Percentiles rank a stretch among this genome's conserved stretches.
Conservation (phyloP, 2,329 filamentous ascomycete species). For the Talaromyces sp. region DNA sequence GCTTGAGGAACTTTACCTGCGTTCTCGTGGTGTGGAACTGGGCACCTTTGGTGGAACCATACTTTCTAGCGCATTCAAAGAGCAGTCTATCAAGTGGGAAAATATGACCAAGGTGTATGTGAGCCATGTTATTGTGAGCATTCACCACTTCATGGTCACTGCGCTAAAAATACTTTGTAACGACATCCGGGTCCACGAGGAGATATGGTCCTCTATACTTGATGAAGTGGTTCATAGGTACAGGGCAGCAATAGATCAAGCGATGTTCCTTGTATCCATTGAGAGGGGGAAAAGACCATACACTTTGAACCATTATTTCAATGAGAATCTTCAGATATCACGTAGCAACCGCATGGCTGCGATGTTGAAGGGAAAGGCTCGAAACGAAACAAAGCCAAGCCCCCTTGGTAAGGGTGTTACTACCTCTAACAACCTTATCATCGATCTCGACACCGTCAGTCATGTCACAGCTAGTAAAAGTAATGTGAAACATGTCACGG, state of each 20-base stretch:
- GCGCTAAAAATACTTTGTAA: conserved; percentile 41
- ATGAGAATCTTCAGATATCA: conserved; percentile 6
- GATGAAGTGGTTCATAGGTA: conserved; percentile 46
- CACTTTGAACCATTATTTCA: conserved; percentile 52
- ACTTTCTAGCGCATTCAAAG: conserved; percentile 40
- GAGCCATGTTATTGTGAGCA: conserved; percentile 45
- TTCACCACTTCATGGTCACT: conserved; percentile 49
- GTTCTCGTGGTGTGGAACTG: conserved; percentile 50
- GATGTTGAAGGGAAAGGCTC: conserved; percentile 4
- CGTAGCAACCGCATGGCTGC: conserved; percentile 1
- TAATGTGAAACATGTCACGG: conserved; percentile 4
- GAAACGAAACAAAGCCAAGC: neutral
- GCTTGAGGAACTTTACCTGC: conserved; percentile 8
- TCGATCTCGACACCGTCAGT: conserved; percentile 3
- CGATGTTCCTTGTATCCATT: conserved; percentile 48
- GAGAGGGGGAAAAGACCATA: conserved; percentile 43
- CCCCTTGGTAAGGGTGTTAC: neutral
- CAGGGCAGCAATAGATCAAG: conserved; percentile 43
- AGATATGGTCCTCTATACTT: conserved; percentile 41
- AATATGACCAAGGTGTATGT: conserved; percentile 45
- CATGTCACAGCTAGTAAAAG: conserved; percentile 4
- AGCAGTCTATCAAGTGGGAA: conserved; percentile 53
- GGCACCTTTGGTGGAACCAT: conserved; percentile 39
- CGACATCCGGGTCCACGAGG: conserved; percentile 37
- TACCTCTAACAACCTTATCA: neutral